Conservation (phyloP, 192 early-diverging fungal species). For the Rhizophagus prolifer region DNA sequence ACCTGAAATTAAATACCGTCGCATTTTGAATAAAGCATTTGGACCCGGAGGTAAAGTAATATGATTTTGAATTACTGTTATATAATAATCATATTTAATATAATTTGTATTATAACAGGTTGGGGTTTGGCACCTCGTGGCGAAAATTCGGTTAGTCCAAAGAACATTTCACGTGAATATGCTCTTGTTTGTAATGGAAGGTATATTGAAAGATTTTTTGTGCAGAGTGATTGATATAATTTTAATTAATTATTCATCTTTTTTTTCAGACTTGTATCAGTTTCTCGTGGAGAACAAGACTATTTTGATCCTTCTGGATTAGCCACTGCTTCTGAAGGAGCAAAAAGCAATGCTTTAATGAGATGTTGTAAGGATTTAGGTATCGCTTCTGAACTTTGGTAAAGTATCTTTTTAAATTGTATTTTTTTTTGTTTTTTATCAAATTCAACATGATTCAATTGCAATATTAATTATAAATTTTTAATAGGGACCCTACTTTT, state of each 20-base stretch:
- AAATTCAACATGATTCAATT: not conserved
- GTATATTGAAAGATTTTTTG: conserved; percentile 34
- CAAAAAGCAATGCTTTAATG: conserved; percentile 92
- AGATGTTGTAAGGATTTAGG: conserved; percentile 97
- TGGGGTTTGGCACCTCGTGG: conserved; percentile 89
- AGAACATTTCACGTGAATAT: conserved; percentile 88
- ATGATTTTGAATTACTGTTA: not conserved
- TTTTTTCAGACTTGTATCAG: conserved; percentile 63
- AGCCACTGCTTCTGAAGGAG: conserved; percentile 83
- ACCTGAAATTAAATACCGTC: conserved; percentile 97
- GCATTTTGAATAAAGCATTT: conserved; percentile 92
- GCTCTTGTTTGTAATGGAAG: conserved; percentile 84
- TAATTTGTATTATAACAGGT: conserved; percentile 33
- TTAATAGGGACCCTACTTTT: conserved; percentile 79
- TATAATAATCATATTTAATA: not conserved
- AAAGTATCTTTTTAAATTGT: conserved; percentile 9
- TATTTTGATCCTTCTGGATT: conserved; percentile 76
- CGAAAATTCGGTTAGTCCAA: conserved; percentile 77
- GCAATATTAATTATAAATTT: not conserved
- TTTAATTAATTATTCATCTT: not conserved
- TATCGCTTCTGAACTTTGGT: conserved; percentile 87
- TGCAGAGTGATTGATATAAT: not conserved
- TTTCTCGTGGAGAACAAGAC: conserved; percentile 94
- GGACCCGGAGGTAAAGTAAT: conserved; percentile 74
- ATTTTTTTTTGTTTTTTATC: not conserved